These are phyloP conservation scores for Wakefieldia striispora DNA, from an alignment of 768 basidiomycete species.

Conservation along the genomic window DNA sequence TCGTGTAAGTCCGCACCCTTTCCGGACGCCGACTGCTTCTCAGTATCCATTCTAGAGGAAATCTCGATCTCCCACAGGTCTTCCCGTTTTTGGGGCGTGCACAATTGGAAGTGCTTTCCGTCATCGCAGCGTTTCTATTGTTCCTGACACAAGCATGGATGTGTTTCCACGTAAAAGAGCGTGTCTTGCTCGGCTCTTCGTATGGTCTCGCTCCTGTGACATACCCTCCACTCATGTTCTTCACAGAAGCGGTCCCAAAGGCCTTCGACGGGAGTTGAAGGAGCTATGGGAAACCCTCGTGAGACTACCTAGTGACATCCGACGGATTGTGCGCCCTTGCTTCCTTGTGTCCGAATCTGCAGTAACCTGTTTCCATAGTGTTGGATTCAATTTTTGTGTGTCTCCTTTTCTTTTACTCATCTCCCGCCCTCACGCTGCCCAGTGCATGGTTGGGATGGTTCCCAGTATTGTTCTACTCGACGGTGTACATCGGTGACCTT, in stretches of 20 bases:
- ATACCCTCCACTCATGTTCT: slow-evolving; percentile 2
- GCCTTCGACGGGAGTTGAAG: slow-evolving; percentile 45
- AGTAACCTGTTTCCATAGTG: slow-evolving; percentile 45
- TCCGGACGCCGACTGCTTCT: neutral
- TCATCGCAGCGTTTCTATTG: slow-evolving; percentile 69
- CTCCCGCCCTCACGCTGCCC: slow-evolving; percentile 3
- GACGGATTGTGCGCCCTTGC: slow-evolving; percentile 64
- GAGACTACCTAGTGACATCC: slow-evolving; percentile 70
- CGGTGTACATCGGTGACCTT: slow-evolving; percentile 84
- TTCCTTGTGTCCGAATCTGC: slow-evolving; percentile 1
- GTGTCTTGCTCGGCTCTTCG: slow-evolving; percentile 55
- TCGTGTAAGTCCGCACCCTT: slow-evolving; percentile 55
- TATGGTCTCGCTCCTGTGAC: slow-evolving; percentile 1
- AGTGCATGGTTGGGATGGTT: slow-evolving; percentile 93
- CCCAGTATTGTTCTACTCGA: slow-evolving; percentile 85
- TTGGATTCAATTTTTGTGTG: slow-evolving; percentile 78
- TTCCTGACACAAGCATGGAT: slow-evolving; percentile 64
- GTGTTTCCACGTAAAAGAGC: slow-evolving; percentile 63
- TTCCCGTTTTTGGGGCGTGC: slow-evolving; percentile 76
- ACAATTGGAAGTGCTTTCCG: slow-evolving; percentile 78
- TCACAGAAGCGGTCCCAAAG: slow-evolving; percentile 23
- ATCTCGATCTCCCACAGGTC: slow-evolving; percentile 66
- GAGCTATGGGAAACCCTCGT: slow-evolving; percentile 72
- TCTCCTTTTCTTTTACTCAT: slow-evolving; percentile 7
- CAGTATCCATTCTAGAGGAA: slow-evolving; percentile 51